phyloP scores from a whole-genome alignment of 2,329 filamentous ascomycete genomes.

The Diplodia corticola region DNA sequence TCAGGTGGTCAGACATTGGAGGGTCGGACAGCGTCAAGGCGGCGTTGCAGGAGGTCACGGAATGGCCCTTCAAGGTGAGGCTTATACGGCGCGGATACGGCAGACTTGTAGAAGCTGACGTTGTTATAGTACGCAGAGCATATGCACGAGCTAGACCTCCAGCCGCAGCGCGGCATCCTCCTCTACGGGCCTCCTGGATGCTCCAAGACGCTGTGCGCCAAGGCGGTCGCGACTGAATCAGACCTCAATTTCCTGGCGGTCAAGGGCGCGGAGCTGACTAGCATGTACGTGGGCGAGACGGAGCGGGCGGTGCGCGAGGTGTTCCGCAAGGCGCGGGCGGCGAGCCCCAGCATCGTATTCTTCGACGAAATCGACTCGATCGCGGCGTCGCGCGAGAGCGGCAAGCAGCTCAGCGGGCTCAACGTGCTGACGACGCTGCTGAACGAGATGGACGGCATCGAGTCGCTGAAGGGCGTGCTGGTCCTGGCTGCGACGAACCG shows the following conservation, averaged over 20 bases:
- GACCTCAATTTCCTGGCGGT: constrained; percentile 93
- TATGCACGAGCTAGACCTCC: constrained; percentile 53
- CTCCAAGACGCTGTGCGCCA: constrained; percentile 89
- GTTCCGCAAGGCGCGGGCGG: constrained; percentile 81
- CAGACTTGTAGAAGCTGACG: constrained; percentile 13
- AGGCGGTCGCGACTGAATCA: constrained; percentile 86
- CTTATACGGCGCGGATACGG: constrained; percentile 24
- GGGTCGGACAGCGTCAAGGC: constrained; percentile 76
- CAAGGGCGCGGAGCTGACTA: constrained; percentile 88
- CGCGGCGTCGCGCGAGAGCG: constrained; percentile 58
- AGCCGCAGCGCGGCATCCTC: constrained; percentile 76
- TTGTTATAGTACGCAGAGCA: constrained; percentile 48
- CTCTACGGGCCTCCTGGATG: constrained; percentile 92
- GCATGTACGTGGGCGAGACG: constrained; percentile 96
- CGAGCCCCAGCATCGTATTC: constrained; percentile 89
- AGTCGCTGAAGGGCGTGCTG: constrained; percentile 77
- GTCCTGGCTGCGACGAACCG: constrained; percentile 91
- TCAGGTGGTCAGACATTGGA: constrained; percentile 84
- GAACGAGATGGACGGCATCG: constrained; percentile 95
- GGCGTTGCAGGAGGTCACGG: constrained; percentile 57
- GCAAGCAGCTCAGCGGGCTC: constrained; percentile 56
- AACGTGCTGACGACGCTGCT: constrained; percentile 88
- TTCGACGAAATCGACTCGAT: constrained; percentile 96
- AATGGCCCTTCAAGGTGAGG: constrained; percentile 58
- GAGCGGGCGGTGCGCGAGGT: constrained; percentile 83